Conservation (phyloP, 305 asterid species). For the Solanum chacoense region DNA sequence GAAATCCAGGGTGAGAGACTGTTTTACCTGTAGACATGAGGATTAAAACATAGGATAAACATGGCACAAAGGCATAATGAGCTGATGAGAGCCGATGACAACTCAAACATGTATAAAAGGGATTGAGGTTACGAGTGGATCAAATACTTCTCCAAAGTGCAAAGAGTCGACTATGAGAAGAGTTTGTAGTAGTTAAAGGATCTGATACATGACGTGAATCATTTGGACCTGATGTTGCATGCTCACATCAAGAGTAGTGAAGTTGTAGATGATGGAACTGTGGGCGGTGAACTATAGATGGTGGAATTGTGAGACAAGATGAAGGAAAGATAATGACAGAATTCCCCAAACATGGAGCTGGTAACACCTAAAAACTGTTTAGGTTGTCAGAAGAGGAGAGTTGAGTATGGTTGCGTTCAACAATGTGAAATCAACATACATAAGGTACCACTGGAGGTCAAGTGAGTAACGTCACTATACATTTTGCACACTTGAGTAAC, state of each 20-base stretch:
- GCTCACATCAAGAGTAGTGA: not conserved
- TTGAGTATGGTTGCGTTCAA: not conserved
- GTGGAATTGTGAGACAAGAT: not conserved
- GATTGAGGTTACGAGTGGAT: not conserved
- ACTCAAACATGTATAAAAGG: not conserved
- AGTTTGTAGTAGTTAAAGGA: not conserved
- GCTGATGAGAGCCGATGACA: not conserved
- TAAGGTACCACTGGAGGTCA: not conserved
- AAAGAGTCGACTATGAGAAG: not conserved
- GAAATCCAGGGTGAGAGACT: not conserved
- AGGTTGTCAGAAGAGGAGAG: not conserved
- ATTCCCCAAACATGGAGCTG: not conserved
- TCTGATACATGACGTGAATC: not conserved
- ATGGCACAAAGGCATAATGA: not conserved
- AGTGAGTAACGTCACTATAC: not conserved
- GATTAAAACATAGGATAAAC: not conserved
- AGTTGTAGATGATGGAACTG: not conserved
- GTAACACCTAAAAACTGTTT: not conserved
- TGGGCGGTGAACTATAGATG: not conserved
- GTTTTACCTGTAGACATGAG: not conserved
- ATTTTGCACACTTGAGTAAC: not conserved
- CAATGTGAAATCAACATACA: not conserved
- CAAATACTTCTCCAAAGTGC: not conserved
- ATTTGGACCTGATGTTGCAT: not conserved
- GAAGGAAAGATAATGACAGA: not conserved